Base-by-base conservation (phyloP, 306 rosid genomes). In the Castanea mollissima region DNA sequence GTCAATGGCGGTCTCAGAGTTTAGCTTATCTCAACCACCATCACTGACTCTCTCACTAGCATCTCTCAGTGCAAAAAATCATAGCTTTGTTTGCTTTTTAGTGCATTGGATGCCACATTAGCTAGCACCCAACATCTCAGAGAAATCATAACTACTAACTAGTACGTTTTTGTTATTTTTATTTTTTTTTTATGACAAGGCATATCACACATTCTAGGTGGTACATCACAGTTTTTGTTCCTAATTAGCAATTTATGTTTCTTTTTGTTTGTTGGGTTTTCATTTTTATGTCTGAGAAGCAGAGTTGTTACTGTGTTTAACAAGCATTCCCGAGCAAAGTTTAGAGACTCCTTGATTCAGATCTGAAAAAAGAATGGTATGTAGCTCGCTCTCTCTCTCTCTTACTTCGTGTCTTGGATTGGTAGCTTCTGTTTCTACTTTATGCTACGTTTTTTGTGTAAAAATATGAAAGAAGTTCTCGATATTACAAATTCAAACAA, bases 341-440 rank as follows among this genome's bases (percentile, higher is more conserved):
- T 41, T 7, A 41, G 62, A 68, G 85, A 18, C 79, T 83, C 71
- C 54, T 58, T 55, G 63, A 14, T 74, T 73, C 86, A 86, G 98
- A 91, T 93, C 97, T 93, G 83, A 57, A 71, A 81, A 34, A 21
- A 18, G 19, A 82, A 7, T 73, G 83, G 81, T 79, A 77, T 87
- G 46, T 63, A 71, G 58, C 74, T 41, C 41, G 2, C 41, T 35
- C 6, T 49, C 54, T 49, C 51, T 6, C 9, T 12, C 67, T 60
- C 69, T 63, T 1, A 41, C 46, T 41, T 1, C 8, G 46, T 34
- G 49, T 34, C 46, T 31, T n/a, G 16, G 41, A 64, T 32, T 64
- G 51, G 67, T 57, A 63, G 81, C 59, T 69, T 65, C 74, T 55
- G 56, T 51, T 67, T 80, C 74, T 32, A 44, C 64, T 38, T 82